Base-by-base conservation (phyloP, 345 rosid genomes). In the Eucalyptus sp. region DNA sequence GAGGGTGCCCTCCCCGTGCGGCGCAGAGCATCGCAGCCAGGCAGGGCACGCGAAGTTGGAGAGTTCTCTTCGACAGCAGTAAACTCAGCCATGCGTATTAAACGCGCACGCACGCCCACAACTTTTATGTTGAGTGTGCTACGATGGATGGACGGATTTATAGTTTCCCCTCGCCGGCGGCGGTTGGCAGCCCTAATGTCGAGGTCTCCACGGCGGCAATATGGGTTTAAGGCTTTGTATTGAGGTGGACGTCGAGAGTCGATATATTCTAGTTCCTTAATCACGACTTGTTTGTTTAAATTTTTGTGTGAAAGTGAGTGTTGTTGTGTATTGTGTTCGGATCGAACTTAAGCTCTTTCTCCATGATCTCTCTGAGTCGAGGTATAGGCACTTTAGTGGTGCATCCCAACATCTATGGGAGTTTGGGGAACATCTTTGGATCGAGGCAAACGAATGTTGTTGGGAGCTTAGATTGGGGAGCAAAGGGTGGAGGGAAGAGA, bases 211-310 rank as follows among this genome's bases (percentile, higher is more conserved):
- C 0, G 14, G 83, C 27, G 8, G 48, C 14, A 12, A 37, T 25
- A 71, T 71, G 81, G 81, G 48, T 37, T 37, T 18, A 6, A 37
- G 46, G 83, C 41, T 41, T 76, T 37, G 27, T 20, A 24, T 20
- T 18, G 83, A 37, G 46, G 15, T 18, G 83, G 27, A 71, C 15
- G 0, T 37, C 8, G 1, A 37, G 7, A 18, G 27, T 10, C 2
- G 1, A 76, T 5, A 11, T 5, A 37, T 5, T 18, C 1, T 76
- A 9, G 0, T 20, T 5, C 1, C 4, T 20, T 20, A 16, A 33
- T 33, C 43, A 16, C 7, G 0, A 17, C 13, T 68, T 20, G 0
- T 33, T 68, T 31, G 4, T 20, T 33, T 71, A 18, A 18, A 5
- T 3, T 37, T 37, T 18, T 37, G 8, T 1, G 5, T 6, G 27